Percentiles rank a stretch among this genome's conserved stretches.
These are phyloP conservation scores for Jatropha podagrica DNA, from an alignment of 441 rosid species.

Conservation along the genomic window DNA sequence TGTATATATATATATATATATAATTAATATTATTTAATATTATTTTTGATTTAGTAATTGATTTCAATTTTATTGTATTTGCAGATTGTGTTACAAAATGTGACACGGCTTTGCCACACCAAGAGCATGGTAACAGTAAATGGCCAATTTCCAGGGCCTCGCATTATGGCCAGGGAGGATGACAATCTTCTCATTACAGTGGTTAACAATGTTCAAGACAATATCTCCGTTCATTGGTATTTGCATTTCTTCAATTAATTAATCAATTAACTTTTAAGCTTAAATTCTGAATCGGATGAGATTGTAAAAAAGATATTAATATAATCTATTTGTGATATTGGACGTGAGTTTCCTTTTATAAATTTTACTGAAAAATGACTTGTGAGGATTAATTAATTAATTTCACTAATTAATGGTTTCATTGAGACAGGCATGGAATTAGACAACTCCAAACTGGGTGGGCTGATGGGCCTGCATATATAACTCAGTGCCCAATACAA, in stretches of 20 bases:
- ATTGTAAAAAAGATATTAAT: no score
- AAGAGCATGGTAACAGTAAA: conserved; percentile 47
- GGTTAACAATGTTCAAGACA: conserved; percentile 43
- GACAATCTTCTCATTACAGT: conserved; percentile 47
- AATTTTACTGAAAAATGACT: background rate
- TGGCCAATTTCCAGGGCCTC: conserved; percentile 55
- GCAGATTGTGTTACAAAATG: conserved; percentile 33
- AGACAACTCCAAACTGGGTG: conserved; percentile 46
- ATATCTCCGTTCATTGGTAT: conserved; percentile 27
- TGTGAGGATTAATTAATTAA: background rate
- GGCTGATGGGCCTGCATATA: conserved; percentile 63
- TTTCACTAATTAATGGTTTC: no score
- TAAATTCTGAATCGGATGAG: no score
- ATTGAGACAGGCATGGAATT: conserved; percentile 46
- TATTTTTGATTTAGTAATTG: background rate
- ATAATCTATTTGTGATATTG: no score
- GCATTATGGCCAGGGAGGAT: conserved; percentile 52
- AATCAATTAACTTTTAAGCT: no score
- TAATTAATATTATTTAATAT: background rate
- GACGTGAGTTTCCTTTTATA: no score
- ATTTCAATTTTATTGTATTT: background rate
- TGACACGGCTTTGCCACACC: conserved; percentile 50
- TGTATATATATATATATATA: background rate
- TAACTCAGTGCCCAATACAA: conserved; percentile 57
- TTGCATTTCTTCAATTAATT: background rate